phyloP scores from a whole-genome alignment of 176 grass and related monocot genomes.

The Zoysia pacifica region DNA sequence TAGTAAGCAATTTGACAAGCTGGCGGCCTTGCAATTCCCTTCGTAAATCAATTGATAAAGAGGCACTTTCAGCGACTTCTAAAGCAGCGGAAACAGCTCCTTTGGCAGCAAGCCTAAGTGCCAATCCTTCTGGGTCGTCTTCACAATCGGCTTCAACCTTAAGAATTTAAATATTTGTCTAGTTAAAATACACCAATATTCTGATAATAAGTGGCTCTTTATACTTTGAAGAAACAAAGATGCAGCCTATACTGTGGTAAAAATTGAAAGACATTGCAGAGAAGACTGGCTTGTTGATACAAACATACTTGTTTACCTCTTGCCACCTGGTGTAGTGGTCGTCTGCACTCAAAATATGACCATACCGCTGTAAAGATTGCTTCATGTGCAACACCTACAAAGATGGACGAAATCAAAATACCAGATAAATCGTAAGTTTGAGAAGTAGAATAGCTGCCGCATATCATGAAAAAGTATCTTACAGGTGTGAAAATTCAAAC shows the following conservation, averaged over 20 bases:
- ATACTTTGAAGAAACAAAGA: conserved; percentile 22
- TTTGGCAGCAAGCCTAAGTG: conserved; percentile 87
- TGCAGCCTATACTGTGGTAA: conserved; percentile 15
- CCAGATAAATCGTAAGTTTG: conserved; percentile 7
- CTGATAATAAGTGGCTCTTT: conserved; percentile 1
- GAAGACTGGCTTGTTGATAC: not conserved
- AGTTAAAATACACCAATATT: conserved; percentile 13
- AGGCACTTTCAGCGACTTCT: conserved; percentile 93
- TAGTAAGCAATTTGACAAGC: conserved; percentile 89
- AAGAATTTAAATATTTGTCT: conserved; percentile 45
- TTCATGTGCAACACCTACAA: conserved; percentile 73
- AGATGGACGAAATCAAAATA: conserved; percentile 26
- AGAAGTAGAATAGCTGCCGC: conserved; percentile 19
- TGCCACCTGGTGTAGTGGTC: conserved; percentile 88
- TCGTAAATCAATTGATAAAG: conserved; percentile 87
- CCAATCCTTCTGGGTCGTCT: conserved; percentile 84
- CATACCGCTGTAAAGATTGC: conserved; percentile 76
- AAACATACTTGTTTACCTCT: conserved; percentile 59
- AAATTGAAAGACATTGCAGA: conserved; percentile 3
- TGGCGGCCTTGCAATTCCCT: conserved; percentile 96
- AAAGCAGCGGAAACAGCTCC: conserved; percentile 93
- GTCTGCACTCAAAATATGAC: conserved; percentile 81
- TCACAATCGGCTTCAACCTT: conserved; percentile 82
- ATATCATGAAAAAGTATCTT: not conserved
- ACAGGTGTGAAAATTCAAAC: conserved; percentile 6